Evolutionary conservation across 306 rosid genomes (phyloP).

Genomic region (Dicorynia guianensis): DNA sequence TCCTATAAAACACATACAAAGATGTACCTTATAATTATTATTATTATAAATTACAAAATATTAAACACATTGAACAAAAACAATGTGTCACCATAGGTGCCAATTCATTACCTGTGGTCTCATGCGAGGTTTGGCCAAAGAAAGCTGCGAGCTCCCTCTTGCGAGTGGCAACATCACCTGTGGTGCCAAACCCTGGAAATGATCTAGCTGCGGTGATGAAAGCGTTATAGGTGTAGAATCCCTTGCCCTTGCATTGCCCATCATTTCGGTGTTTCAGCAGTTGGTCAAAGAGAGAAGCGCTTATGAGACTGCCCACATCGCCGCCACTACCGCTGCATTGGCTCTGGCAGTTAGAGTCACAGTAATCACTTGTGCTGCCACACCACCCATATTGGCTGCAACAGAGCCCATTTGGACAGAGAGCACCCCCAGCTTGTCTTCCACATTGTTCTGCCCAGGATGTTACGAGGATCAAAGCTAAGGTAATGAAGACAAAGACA

Average conservation of each 20-base stretch:
- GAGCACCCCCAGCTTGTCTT: no score
- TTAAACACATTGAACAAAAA: no score
- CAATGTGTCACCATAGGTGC: no score
- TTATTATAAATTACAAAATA: no score
- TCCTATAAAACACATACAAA: constrained; percentile 34
- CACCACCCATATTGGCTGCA: no score
- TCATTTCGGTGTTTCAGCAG: constrained; percentile 67
- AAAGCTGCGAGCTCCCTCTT: no score
- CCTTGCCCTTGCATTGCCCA: constrained; percentile 41
- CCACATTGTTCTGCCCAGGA: constrained; percentile 52
- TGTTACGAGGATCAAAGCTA: constrained; percentile 10
- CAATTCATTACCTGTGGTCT: constrained; percentile 72
- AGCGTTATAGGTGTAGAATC: constrained; percentile 62
- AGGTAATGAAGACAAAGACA: no score
- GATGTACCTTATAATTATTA: no score
- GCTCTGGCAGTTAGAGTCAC: constrained; percentile 55
- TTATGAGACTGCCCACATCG: constrained; percentile 40
- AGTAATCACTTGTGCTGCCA: constrained; percentile 42
- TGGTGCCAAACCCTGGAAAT: constrained; percentile 55
- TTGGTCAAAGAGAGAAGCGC: constrained; percentile 39
- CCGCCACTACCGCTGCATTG: constrained; percentile 46
- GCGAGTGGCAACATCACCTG: constrained; percentile 56
- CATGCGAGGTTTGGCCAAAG: no score
- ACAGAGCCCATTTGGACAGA: no score
- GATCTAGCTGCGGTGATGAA: constrained; percentile 61